phyloP scores from a whole-genome alignment of 139 green algal genomes.

The Coelastrella sp. region DNA sequence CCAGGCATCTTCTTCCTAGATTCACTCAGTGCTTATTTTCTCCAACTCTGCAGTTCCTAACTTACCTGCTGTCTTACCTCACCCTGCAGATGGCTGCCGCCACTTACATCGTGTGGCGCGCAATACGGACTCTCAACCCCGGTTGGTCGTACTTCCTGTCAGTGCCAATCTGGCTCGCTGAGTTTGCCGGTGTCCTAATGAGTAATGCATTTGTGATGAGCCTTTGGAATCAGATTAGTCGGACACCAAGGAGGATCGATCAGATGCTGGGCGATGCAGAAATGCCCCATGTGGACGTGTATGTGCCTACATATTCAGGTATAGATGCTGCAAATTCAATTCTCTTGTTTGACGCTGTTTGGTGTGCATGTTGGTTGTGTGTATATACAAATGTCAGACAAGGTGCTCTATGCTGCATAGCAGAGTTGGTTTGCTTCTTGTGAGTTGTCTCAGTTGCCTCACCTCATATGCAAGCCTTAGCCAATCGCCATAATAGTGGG shows the following conservation, averaged over 20 bases:
- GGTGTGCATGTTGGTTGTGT: too few species aligned
- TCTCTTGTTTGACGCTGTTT: neutral
- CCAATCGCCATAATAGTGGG: too few species aligned
- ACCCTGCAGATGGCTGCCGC: neutral
- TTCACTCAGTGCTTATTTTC: too few species aligned
- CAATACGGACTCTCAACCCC: slow-evolving; percentile 15
- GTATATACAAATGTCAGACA: too few species aligned
- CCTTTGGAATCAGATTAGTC: slow-evolving; percentile 40
- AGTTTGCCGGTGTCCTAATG: neutral
- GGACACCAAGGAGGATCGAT: neutral
- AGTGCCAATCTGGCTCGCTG: slow-evolving; percentile 31
- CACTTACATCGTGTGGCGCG: slow-evolving; percentile 21
- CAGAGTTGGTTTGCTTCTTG: too few species aligned
- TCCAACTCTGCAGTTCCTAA: too few species aligned
- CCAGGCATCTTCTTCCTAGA: too few species aligned
- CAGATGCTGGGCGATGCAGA: neutral
- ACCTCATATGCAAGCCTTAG: too few species aligned
- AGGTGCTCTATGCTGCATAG: too few species aligned
- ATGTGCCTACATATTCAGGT: slow-evolving; percentile 15
- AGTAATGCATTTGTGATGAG: slow-evolving; percentile 41
- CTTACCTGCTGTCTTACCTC: too few species aligned
- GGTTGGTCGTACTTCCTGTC: slow-evolving; percentile 33
- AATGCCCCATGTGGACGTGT: slow-evolving; percentile 38
- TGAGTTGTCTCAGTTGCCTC: too few species aligned
- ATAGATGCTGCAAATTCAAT: neutral